Percentiles rank a stretch among this genome's conserved stretches.
phyloP scores from a whole-genome alignment of 2,329 filamentous ascomycete genomes.

The Clathrospora elynae region DNA sequence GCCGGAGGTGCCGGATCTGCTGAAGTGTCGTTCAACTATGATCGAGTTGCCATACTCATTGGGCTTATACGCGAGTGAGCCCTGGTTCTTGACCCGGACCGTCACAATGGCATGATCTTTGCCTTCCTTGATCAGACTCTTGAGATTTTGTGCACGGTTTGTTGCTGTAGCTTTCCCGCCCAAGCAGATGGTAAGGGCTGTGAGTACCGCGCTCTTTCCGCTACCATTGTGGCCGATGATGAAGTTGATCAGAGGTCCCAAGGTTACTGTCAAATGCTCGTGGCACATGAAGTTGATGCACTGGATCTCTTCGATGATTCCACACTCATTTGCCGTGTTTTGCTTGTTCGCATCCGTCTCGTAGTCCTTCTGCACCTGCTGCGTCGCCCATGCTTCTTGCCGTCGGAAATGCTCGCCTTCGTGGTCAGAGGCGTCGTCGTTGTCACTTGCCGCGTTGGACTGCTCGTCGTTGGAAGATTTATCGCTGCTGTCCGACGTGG shows the following conservation, averaged over 20 bases:
- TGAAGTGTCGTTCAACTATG: constrained; percentile 88
- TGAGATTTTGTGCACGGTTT: constrained; percentile 87
- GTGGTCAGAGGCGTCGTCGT: constrained; percentile 21
- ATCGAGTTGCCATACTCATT: constrained; percentile 85
- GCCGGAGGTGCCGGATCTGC: constrained; percentile 71
- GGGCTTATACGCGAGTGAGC: constrained; percentile 79
- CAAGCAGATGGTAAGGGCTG: constrained; percentile 90
- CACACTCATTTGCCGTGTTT: constrained; percentile 79
- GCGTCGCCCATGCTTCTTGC: constrained; percentile 36
- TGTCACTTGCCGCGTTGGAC: constrained; percentile 13
- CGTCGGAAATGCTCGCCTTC: constrained; percentile 25
- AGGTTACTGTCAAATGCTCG: constrained; percentile 73
- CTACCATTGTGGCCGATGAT: constrained; percentile 97
- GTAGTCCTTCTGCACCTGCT: constrained; percentile 37
- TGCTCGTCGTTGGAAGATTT: constrained; percentile 19
- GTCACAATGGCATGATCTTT: constrained; percentile 71
- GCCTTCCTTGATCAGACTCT: constrained; percentile 89
- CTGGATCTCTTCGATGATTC: constrained; percentile 84
- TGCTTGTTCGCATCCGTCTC: constrained; percentile 25
- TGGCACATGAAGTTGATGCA: constrained; percentile 99
- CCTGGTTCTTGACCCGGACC: constrained; percentile 90
- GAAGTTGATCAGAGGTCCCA: constrained; percentile 97
- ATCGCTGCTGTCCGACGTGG: constrained; percentile 30
- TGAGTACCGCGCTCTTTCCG: constrained; percentile 94
- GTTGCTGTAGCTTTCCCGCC: constrained; percentile 92